Base-by-base conservation (phyloP, 352 stramenopile species). In the Globisporangium okanoganense region DNA sequence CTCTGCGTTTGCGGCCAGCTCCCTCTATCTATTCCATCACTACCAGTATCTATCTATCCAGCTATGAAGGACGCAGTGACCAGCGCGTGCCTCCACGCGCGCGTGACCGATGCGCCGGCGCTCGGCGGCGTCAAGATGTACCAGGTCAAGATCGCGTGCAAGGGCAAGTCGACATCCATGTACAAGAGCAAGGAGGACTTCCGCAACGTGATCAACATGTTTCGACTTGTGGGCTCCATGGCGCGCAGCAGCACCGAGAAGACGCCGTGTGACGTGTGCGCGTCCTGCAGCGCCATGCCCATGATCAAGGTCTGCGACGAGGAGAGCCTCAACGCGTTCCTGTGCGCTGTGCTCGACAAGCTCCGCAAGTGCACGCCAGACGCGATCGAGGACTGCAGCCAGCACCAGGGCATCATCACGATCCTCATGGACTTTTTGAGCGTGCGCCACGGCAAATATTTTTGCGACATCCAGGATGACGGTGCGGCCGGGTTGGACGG, bases 131-230 rank as follows among this genome's bases (percentile, higher is more conserved):
- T 71, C 59, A 83, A 89, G 69, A 92, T 92, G 82, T 94, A 87
- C 67, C 79, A 90, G 64, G 81, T 94, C 51, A 91, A 90, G 63
- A 76, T 92, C 55, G 56, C 67, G 27, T 88, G 79, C 75, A 87
- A 85, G 62, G 84, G 84, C 68, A 87, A 87, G 67, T 85, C 76
- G 54, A 87, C 78, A 49, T 80, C 73, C 24, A 76, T 88, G 62
- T 89, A 88, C 76, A 94, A 94, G 78, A 90, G 77, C 61, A 90
- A 88, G 62, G 78, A 92, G 64, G 82, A 92, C 66, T 90, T 92
- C 58, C 86, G 87, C 66, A 88, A 77, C 66, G 78, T 91, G 56
- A 71, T 89, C 41, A 77, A 88, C 68, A 91, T 91, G 82, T 88
- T 91, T 64, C 82, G 84, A 68, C 82, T 91, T 33, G 79, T 88